Evolutionary conservation across 2,329 filamentous ascomycete genomes (phyloP).

Genomic region (Cyclaneusma minus): DNA sequence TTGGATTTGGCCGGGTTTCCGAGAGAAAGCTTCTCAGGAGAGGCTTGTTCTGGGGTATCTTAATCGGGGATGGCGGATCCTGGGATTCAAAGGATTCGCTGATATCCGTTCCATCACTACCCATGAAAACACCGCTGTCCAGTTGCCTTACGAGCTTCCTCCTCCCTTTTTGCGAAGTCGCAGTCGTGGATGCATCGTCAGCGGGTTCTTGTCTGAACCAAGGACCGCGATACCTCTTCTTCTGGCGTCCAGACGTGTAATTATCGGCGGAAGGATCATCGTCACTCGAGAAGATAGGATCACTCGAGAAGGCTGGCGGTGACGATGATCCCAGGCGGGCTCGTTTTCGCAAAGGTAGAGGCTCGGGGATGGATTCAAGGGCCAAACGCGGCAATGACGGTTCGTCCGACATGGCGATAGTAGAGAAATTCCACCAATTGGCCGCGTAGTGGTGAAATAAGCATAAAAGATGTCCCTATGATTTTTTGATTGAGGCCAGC

Average conservation of each 20-base stretch:
- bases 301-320: slow-evolving; percentile 39
- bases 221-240: slow-evolving; percentile 46
- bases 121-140: slow-evolving; percentile 58
- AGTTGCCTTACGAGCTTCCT: slow-evolving; percentile 40
- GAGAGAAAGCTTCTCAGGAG: neutral
- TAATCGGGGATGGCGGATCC: too few relatives aligned
- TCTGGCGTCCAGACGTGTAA: slow-evolving; percentile 41
- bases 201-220: slow-evolving; percentile 50
- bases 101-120: too few relatives aligned
- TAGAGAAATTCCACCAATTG: too few relatives aligned
- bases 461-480: too few relatives aligned
- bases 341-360: slow-evolving; percentile 22
- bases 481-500: too few relatives aligned
- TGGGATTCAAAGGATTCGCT: too few relatives aligned
- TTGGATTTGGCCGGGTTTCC: slow-evolving; percentile 1
- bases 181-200: slow-evolving; percentile 8
- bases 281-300: slow-evolving; percentile 59
- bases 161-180: slow-evolving; percentile 20
- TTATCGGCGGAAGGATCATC: slow-evolving; percentile 53
- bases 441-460: too few relatives aligned
- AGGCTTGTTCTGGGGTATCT: slow-evolving; percentile 1
- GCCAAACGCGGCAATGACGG: slow-evolving; percentile 21
- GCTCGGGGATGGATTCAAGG: slow-evolving; percentile 6
- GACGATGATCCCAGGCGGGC: slow-evolving; percentile 15
- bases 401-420: slow-evolving; percentile 23